Evolutionary conservation across 2,329 filamentous ascomycete genomes (phyloP), one percentile per base, ranked within the genome.

Genomic region (Curvularia hawaiiensis): DNA sequence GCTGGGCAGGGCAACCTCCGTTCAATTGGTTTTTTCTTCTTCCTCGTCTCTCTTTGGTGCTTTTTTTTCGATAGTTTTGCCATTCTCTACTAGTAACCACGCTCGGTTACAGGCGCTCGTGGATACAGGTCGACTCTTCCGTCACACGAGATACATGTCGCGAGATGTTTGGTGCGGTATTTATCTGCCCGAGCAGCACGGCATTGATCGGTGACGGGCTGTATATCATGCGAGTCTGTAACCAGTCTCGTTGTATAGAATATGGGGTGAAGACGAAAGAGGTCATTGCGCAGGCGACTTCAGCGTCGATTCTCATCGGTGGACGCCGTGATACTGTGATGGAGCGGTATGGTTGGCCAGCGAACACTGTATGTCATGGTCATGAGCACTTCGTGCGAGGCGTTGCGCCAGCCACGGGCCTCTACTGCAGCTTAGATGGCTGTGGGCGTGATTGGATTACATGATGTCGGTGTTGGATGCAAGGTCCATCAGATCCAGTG

Each of bases 291-390:
- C 35, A 28, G 6, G 33, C 38, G n/a, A 35, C 12, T 10, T 24
- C 20, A 52, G 24, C 3, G 22, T n/a, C 22, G 22, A 35, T 12
- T 45, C 20, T 31, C 26, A 47, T 57, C 45, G 43, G n/a, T 31
- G 6, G 14, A 46, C 24, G 39, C 33, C 28, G 57, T 59, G 45
- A 26, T 51, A 45, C 50, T 45, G 41, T 22, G 28, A 35, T 56
- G 40, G 35, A 20, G 22, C 11, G 16, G n/a, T 6, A 26, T 40
- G 22, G 47, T 40, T 38, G 45, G 50, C 45, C 35, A 51, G 35
- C 28, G 14, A 41, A 39, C n/a, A 53, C 31, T 18, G 16, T 38
- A n/a, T 35, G 33, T 35, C 7, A 38, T 43, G 22, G 47, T 45
- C 40, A 51, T 54, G 39, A 40, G 24, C 39, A 24, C 22, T 14